Percentiles rank a stretch among this genome's conserved stretches.
These are phyloP conservation scores for Aphanomyces astaci DNA, from an alignment of 352 stramenopile genomes.

Conservation along the genomic window DNA sequence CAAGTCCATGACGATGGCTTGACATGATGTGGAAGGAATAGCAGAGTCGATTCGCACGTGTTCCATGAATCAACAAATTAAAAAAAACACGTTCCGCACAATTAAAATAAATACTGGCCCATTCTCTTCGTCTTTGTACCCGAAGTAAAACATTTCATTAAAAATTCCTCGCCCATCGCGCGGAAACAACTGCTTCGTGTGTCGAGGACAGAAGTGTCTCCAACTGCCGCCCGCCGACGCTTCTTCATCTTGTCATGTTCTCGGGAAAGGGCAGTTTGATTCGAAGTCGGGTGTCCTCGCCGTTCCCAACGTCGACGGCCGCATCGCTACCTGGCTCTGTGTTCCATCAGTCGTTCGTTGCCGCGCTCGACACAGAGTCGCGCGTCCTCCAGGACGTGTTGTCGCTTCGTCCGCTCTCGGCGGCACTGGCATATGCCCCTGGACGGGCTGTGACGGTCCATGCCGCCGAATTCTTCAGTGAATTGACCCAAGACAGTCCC, in stretches of 20 bases:
- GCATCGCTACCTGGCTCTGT: background rate
- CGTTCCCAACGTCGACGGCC: background rate
- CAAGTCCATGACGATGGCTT: no score
- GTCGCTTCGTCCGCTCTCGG: background rate
- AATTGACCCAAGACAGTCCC: background rate
- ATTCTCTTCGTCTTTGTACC: background rate
- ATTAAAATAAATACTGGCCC: background rate
- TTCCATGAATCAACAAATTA: no score
- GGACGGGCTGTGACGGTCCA: conserved; percentile 2
- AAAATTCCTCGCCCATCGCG: background rate
- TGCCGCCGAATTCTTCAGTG: conserved; percentile 6
- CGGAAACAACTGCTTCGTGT: background rate
- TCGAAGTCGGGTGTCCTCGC: background rate
- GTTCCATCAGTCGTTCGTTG: background rate
- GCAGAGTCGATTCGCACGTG: no score
- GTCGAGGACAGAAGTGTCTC: background rate
- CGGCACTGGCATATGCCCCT: background rate
- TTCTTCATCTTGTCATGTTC: background rate
- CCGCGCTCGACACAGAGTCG: background rate
- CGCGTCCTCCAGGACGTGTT: background rate
- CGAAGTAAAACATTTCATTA: background rate
- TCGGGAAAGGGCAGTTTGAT: background rate
- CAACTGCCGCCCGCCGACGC: background rate
- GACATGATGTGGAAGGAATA: no score
- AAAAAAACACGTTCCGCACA: no score